These are phyloP conservation scores for Pestalotiopsis sp. DNA, from an alignment of 2,329 filamentous ascomycete genomes.

Conservation along the genomic window DNA sequence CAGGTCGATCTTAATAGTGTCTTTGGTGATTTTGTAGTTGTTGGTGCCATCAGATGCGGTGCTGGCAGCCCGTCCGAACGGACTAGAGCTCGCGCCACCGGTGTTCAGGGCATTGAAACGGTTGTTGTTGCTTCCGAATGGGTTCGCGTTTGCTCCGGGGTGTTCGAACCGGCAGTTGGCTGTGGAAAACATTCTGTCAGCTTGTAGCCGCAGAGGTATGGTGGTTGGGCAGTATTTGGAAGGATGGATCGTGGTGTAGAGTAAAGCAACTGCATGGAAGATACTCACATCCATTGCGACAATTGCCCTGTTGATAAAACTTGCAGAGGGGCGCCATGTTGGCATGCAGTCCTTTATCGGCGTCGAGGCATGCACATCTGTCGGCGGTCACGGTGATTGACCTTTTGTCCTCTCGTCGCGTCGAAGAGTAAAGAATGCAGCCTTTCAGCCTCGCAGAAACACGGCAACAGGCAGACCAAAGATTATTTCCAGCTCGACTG, in stretches of 20 bases:
- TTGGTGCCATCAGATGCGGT: constrained; percentile 19
- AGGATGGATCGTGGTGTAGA: background rate
- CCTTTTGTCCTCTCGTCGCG: background rate
- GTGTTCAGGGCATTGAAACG: constrained; percentile 32
- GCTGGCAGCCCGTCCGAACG: constrained; percentile 10
- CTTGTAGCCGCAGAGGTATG: background rate
- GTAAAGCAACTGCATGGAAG: background rate
- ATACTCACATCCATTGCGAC: constrained; percentile 63
- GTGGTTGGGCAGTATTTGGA: background rate
- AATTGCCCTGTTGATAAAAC: constrained; percentile 68
- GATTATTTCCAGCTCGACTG: background rate
- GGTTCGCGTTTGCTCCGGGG: constrained; percentile 41
- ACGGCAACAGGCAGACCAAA: background rate
- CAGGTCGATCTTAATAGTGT: constrained; percentile 68
- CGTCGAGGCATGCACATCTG: background rate
- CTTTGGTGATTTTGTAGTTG: constrained; percentile 57
- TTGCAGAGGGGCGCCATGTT: constrained; percentile 56
- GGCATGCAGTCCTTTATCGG: background rate
- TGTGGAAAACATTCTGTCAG: constrained; percentile 32
- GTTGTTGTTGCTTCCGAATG: constrained; percentile 32
- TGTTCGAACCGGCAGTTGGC: constrained; percentile 60
- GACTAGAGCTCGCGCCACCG: constrained; percentile 13
- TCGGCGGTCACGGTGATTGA: background rate
- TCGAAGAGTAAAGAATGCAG: constrained; percentile 3
- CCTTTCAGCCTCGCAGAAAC: constrained; percentile 11